Conservation (phyloP, 2,329 filamentous ascomycete genomes). For the Nothopassalora personata region DNA sequence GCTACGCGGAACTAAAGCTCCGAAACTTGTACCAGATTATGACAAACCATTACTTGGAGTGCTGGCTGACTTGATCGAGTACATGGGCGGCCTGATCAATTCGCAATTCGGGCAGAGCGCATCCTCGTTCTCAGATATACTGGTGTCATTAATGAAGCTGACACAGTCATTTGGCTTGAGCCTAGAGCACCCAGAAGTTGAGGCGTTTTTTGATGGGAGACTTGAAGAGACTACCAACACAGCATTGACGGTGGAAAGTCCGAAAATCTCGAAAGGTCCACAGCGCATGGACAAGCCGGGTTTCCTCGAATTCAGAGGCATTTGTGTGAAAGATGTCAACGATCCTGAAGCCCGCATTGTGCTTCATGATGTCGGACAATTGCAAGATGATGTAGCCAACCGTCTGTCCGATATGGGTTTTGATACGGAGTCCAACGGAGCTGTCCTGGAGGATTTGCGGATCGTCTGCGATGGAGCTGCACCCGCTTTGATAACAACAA, state of each 20-base stretch:
- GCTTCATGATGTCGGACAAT: not conserved
- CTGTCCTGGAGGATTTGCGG: not conserved
- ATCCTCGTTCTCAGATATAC: not conserved
- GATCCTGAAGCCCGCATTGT: not conserved
- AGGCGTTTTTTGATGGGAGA: not conserved
- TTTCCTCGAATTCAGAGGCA: not conserved
- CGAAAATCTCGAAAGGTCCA: not conserved
- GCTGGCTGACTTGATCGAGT: not conserved
- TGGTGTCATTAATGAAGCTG: not conserved
- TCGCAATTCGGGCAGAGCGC: not conserved
- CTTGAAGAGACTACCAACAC: not conserved
- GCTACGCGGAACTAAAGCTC: not conserved
- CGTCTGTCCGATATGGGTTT: not conserved
- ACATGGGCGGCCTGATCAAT: not conserved
- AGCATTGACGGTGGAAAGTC: not conserved
- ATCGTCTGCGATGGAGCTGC: not conserved
- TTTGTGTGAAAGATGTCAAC: not conserved
- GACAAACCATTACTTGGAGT: not conserved
- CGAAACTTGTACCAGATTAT: not conserved
- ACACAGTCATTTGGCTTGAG: not conserved
- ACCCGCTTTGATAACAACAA: not conserved
- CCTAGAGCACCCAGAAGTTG: not conserved
- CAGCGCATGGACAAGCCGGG: not conserved
- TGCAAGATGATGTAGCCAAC: not conserved
- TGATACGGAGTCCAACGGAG: not conserved